phyloP scores from a whole-genome alignment of 164 flowering plant genomes.

The Macadamia tetraphylla region DNA sequence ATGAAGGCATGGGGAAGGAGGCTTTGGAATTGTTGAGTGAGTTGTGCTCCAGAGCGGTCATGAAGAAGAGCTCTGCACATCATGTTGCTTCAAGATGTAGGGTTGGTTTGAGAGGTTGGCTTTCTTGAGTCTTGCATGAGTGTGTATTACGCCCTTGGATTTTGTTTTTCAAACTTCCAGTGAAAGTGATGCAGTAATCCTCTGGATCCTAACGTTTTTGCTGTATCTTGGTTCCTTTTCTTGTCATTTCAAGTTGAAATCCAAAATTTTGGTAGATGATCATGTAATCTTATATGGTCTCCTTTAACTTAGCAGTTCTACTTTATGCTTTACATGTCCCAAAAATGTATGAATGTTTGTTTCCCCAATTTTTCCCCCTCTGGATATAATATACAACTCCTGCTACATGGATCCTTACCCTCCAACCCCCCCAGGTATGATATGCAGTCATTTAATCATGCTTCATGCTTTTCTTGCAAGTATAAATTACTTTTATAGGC shows the following conservation, averaged over 20 bases:
- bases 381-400: too few species aligned
- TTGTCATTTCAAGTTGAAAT: constrained; percentile 1
- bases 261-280: constrained; percentile 22
- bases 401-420: too few species aligned
- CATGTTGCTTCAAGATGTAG: constrained; percentile 51
- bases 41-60: constrained; percentile 61
- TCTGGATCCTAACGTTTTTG: background rate
- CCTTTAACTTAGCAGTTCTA: constrained; percentile 3
- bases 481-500: background rate
- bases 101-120: background rate
- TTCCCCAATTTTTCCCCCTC: too few species aligned
- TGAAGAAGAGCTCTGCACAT: constrained; percentile 62
- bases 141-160: background rate
- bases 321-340: background rate
- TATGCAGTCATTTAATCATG: background rate
- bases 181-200: background rate
- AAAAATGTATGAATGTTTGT: background rate
- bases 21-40: constrained; percentile 65
- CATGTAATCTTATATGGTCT: constrained; percentile 1
- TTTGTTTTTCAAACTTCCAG: constrained; percentile 1
- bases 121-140: constrained; percentile 4
- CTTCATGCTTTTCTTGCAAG: background rate
- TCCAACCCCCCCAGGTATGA: background rate
- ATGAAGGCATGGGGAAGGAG: constrained; percentile 68
- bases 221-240: background rate